These are phyloP conservation scores for Phytophthora europaea DNA, from an alignment of 352 stramenopile genomes.

Conservation along the genomic window DNA sequence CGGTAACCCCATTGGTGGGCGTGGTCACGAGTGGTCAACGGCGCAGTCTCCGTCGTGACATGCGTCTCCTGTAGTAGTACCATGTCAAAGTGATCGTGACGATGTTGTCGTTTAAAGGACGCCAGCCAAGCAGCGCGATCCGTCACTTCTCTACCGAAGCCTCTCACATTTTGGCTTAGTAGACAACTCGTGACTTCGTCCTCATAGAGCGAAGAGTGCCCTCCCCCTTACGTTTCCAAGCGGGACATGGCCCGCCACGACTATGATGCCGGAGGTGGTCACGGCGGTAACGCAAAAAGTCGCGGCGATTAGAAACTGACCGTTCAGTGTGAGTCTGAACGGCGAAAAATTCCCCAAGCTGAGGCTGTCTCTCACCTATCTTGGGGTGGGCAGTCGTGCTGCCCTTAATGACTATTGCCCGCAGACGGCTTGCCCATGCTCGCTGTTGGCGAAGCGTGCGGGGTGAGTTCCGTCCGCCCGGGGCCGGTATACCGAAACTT, in stretches of 20 bases:
- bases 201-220: not conserved
- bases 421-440: not conserved
- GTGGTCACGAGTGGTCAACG: not conserved
- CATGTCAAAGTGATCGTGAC: not conserved
- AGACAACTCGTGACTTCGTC: not conserved
- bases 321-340: not conserved
- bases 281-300: not conserved
- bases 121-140: not conserved
- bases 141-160: not conserved
- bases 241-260: too few relatives aligned
- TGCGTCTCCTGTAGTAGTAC: not conserved
- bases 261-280: not conserved
- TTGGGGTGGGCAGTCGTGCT: not conserved
- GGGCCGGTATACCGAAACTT: not conserved
- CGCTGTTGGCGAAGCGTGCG: too few relatives aligned
- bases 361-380: not conserved
- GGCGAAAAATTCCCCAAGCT: not conserved
- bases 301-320: not conserved
- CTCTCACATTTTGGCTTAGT: not conserved
- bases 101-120: not conserved
- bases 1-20: not conserved
- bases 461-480: too few relatives aligned
- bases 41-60: not conserved
- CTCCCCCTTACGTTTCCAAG: not conserved
- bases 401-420: not conserved